Conservation (phyloP, 2,329 filamentous ascomycete genomes). For the Macrophomina pseudophaseolina region DNA sequence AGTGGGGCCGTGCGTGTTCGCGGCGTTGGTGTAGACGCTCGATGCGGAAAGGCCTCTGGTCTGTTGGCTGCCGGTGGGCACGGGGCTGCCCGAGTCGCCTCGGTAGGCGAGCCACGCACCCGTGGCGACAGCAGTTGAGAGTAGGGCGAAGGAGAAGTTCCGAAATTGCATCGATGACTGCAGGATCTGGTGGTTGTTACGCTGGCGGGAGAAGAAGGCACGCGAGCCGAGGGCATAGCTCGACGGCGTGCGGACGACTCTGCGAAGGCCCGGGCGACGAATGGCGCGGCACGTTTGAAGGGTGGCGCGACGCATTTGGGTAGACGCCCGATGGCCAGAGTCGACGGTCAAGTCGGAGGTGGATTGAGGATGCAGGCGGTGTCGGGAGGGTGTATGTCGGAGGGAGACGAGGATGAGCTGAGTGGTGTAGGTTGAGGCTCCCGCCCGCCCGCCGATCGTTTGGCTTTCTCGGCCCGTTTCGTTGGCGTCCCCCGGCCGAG, state of each 20-base stretch:
- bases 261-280: constrained; percentile 67
- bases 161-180: constrained; percentile 78
- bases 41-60: constrained; percentile 41
- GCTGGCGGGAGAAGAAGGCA: constrained; percentile 45
- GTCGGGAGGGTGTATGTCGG: constrained; percentile 5
- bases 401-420: constrained; percentile 15
- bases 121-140: constrained; percentile 72
- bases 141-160: constrained; percentile 68
- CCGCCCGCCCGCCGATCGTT: constrained; percentile 16
- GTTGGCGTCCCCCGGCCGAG: not conserved
- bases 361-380: constrained; percentile 1
- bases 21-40: constrained; percentile 29
- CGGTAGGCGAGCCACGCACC: constrained; percentile 78
- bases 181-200: constrained; percentile 52
- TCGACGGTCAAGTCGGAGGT: constrained; percentile 6
- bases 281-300: constrained; percentile 71
- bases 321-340: constrained; percentile 16
- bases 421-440: constrained; percentile 7
- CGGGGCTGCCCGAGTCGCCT: constrained; percentile 34
- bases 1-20: constrained; percentile 31
- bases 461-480: constrained; percentile 18
- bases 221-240: constrained; percentile 55
- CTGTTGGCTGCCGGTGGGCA: constrained; percentile 33
- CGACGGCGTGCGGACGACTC: constrained; percentile 52
- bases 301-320: constrained; percentile 74